Conservation (phyloP, 2,329 filamentous ascomycete species). For the Reticulascus tulasneorum region DNA sequence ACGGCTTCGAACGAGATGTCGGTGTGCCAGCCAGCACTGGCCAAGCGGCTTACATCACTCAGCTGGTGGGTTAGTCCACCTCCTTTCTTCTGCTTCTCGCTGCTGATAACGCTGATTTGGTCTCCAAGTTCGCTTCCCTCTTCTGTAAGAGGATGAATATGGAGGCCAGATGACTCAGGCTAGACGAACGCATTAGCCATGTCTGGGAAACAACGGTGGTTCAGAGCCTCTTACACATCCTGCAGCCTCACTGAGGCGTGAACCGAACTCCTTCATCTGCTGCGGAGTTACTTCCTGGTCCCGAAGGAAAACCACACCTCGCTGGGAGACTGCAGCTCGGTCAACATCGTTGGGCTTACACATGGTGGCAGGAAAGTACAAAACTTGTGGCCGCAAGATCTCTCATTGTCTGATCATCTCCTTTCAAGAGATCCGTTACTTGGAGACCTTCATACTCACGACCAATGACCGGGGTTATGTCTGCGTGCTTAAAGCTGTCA, state of each 20-base stretch:
- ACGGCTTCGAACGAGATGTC: constrained; percentile 41
- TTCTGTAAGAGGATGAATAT: constrained; percentile 52
- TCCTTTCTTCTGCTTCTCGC: constrained; percentile 51
- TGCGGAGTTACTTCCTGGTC: constrained; percentile 29
- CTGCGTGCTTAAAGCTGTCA: constrained; percentile 30
- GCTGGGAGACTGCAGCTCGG: constrained; percentile 25
- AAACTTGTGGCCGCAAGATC: constrained; percentile 48
- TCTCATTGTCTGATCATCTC: constrained; percentile 43
- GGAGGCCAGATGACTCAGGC: constrained; percentile 45
- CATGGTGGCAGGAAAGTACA: not conserved
- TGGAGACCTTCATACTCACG: constrained; percentile 40
- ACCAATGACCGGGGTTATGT: constrained; percentile 46
- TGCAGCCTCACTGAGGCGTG: constrained; percentile 25
- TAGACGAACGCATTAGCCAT: not conserved
- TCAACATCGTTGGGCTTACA: not conserved
- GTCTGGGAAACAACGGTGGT: no score
- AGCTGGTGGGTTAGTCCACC: constrained; percentile 47
- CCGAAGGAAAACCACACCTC: constrained; percentile 33
- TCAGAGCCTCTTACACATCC: constrained; percentile 20
- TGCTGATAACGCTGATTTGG: constrained; percentile 54
- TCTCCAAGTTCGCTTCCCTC: constrained; percentile 49
- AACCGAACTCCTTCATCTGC: constrained; percentile 34
- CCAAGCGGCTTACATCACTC: constrained; percentile 45
- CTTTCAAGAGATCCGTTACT: constrained; percentile 27
- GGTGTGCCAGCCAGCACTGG: constrained; percentile 28